Evolutionary conservation across 2,329 filamentous ascomycete genomes (phyloP).

Genomic region (Exserohilum turcica): DNA sequence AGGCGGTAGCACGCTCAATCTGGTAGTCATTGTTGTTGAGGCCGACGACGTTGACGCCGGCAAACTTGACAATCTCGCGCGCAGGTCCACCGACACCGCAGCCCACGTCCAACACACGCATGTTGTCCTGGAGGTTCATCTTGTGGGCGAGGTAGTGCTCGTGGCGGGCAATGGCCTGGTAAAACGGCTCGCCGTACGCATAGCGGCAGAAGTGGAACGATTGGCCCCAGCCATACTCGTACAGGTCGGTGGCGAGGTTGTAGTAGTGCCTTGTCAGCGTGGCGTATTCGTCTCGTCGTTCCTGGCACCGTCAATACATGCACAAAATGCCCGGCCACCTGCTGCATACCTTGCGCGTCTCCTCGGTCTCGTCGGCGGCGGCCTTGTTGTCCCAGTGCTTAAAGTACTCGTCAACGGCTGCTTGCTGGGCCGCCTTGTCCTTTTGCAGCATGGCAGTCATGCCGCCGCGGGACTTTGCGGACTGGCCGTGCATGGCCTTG

Average conservation of each 20-base stretch:
- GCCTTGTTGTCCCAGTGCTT: conserved; percentile 94
- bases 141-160: conserved; percentile 95
- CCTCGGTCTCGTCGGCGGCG: conserved; percentile 78
- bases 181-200: conserved; percentile 82
- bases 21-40: conserved; percentile 99
- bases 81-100: conserved; percentile 97
- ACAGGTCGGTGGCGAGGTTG: conserved; percentile 93
- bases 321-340: not conserved
- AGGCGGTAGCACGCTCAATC: conserved; percentile 87
- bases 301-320: conserved; percentile 55
- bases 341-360: conserved; percentile 70
- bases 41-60: conserved; percentile 84
- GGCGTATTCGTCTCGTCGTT: conserved; percentile 85
- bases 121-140: conserved; percentile 82
- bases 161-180: conserved; percentile 90
- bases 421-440: conserved; percentile 76
- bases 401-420: conserved; percentile 89
- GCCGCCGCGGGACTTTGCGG: conserved; percentile 71
- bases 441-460: conserved; percentile 86
- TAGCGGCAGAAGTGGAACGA: conserved; percentile 99
- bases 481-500: conserved; percentile 81
- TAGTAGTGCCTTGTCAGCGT: conserved; percentile 96
- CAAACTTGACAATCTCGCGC: conserved; percentile 94
- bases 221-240: conserved; percentile 96
- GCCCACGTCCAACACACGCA: conserved; percentile 92